phyloP scores from a whole-genome alignment of 306 rosid genomes.

The Senna tora region DNA sequence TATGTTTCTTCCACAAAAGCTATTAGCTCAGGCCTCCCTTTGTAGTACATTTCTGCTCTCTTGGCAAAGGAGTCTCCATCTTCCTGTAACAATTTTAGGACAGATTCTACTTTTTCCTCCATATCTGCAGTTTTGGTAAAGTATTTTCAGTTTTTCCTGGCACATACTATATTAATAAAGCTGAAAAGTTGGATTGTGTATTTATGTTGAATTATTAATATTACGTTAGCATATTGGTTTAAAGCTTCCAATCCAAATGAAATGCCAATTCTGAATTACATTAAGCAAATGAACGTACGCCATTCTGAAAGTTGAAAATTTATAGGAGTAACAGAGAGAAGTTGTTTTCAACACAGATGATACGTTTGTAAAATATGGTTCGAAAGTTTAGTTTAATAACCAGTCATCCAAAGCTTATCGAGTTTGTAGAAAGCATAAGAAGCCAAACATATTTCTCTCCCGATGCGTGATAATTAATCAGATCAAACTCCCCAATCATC shows the following conservation, averaged over 20 bases:
- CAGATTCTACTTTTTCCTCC: slow-evolving; percentile 77
- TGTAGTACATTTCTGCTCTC: slow-evolving; percentile 98
- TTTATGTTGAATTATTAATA: slow-evolving; percentile 3
- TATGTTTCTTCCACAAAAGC: slow-evolving; percentile 81
- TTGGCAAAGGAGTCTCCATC: slow-evolving; percentile 98
- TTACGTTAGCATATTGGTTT: slow-evolving; percentile 10
- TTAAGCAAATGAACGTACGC: slow-evolving; percentile 6
- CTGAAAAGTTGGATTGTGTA: neutral
- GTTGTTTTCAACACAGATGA: neutral
- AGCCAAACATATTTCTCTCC: neutral
- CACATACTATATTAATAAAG: slow-evolving; percentile 13
- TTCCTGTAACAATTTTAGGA: slow-evolving; percentile 64
- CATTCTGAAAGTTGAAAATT: neutral
- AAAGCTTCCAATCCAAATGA: neutral
- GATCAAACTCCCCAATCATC: neutral
- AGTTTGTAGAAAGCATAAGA: slow-evolving; percentile 27
- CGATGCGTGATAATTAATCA: neutral
- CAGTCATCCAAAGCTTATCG: neutral
- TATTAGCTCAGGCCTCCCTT: slow-evolving; percentile 87
- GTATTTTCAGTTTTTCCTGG: slow-evolving; percentile 22
- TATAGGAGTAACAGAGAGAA: no score
- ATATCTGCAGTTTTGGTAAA: slow-evolving; percentile 65
- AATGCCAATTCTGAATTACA: slow-evolving; percentile 9
- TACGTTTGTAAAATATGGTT: neutral
- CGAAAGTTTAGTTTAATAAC: slow-evolving; percentile 9